Evolutionary conservation across 352 stramenopile species (phyloP).

Genomic region (Pythium angustatum): DNA sequence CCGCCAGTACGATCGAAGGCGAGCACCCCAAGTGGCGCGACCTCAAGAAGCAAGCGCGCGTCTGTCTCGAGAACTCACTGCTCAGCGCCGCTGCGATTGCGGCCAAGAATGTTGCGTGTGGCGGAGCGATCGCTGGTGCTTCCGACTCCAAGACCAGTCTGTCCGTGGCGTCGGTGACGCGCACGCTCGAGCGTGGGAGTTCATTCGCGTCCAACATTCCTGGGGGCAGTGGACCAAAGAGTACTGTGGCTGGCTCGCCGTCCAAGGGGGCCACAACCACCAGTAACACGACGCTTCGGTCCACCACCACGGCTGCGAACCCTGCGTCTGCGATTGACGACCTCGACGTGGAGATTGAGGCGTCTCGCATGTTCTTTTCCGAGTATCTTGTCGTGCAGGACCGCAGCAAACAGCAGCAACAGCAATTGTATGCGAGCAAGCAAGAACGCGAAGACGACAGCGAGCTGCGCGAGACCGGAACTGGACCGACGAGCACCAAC

Average conservation of each 20-base stretch:
- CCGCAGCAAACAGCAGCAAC: conserved; percentile 33
- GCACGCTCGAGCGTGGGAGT: conserved; percentile 37
- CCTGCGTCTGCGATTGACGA: conserved; percentile 44
- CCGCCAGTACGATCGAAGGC: conserved; percentile 48
- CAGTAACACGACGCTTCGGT: conserved; percentile 25
- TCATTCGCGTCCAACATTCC: conserved; percentile 29
- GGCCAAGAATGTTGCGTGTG: conserved; percentile 15
- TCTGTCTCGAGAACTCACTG: conserved; percentile 40
- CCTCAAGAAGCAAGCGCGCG: conserved; percentile 59
- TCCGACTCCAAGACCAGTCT: conserved; percentile 64
- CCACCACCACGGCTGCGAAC: not conserved
- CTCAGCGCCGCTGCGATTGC: conserved; percentile 33
- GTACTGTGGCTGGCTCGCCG: conserved; percentile 12
- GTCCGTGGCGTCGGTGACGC: conserved; percentile 32
- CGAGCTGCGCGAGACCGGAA: not conserved
- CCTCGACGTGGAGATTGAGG: conserved; percentile 81
- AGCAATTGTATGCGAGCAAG: conserved; percentile 1
- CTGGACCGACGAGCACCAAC: not conserved
- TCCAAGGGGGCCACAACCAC: conserved; percentile 13
- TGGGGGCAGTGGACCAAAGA: conserved; percentile 16
- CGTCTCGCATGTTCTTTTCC: conserved; percentile 86
- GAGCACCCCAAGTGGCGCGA: conserved; percentile 74
- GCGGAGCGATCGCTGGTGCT: conserved; percentile 2
- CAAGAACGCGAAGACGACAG: not conserved
- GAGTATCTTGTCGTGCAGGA: conserved; percentile 74